These are phyloP conservation scores for Puccinellia tenuiflora DNA, from an alignment of 176 grass and related monocot species.

Conservation along the genomic window DNA sequence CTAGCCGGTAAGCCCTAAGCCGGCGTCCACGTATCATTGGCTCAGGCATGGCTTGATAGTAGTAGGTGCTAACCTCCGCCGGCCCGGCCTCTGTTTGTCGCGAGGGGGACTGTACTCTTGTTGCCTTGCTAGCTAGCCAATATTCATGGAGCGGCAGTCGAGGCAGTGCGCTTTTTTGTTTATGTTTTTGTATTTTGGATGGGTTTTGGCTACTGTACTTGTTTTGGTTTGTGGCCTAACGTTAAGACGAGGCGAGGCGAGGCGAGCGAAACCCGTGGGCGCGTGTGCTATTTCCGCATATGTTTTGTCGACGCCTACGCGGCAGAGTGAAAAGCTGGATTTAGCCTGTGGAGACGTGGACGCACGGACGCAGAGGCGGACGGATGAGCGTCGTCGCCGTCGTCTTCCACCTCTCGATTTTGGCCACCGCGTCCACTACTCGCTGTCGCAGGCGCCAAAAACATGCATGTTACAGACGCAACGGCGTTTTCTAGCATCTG, in stretches of 20 bases:
- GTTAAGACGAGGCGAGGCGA: background rate
- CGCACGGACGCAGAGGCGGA: conserved; percentile 7
- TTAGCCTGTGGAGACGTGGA: conserved; percentile 14
- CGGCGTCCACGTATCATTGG: conserved; percentile 32
- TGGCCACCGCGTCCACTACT: background rate
- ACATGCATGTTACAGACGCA: background rate
- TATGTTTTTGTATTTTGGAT: background rate
- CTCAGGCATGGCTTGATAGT: conserved; percentile 14
- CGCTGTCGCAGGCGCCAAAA: background rate
- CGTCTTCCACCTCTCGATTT: background rate
- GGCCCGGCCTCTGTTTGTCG: conserved; percentile 9
- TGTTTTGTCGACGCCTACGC: conserved; percentile 31
- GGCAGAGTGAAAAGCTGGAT: conserved; percentile 11
- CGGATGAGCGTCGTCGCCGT: background rate
- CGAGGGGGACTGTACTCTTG: conserved; percentile 10
- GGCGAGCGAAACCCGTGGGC: background rate
- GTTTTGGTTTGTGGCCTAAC: background rate
- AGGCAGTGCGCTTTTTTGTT: background rate
- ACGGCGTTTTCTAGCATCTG: background rate
- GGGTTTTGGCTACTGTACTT: background rate
- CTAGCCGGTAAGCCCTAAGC: too few species aligned
- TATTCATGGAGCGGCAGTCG: background rate
- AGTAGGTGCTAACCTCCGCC: background rate
- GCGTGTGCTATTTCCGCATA: conserved; percentile 12
- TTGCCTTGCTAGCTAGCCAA: conserved; percentile 21